Evolutionary conservation across 768 basidiomycete species (phyloP).

Genomic region (Leucocoprinus sp.): DNA sequence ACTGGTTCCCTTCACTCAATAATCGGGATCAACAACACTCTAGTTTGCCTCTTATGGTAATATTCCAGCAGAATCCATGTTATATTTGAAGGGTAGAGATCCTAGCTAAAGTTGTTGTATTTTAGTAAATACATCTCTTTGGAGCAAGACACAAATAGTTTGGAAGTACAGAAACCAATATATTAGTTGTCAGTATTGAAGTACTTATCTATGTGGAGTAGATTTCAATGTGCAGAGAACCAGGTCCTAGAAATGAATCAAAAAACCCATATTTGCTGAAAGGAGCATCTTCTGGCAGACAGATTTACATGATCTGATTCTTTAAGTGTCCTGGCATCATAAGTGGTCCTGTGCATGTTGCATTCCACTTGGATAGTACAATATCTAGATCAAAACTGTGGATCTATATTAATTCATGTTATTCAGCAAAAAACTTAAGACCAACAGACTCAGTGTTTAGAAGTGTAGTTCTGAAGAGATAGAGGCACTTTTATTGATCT

Average conservation of each 20-base stretch:
- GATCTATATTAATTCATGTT: too few species aligned
- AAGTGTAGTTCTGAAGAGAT: not conserved
- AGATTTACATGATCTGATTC: not conserved
- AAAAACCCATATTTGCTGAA: constrained; percentile 8
- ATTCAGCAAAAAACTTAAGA: too few species aligned
- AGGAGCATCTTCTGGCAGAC: not conserved
- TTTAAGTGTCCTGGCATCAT: not conserved
- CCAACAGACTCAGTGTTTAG: constrained; percentile 5
- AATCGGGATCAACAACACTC: constrained; percentile 30
- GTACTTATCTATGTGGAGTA: not conserved
- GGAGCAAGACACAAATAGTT: not conserved
- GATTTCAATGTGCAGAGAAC: constrained; percentile 1
- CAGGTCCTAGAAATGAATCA: not conserved
- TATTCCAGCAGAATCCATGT: constrained; percentile 25
- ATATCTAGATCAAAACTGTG: constrained; percentile 1
- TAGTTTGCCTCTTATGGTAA: constrained; percentile 17
- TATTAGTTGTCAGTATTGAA: not conserved
- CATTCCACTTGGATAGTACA: constrained; percentile 4
- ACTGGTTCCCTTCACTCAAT: constrained; percentile 25
- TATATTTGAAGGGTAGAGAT: constrained; percentile 12
- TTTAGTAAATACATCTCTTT: too few species aligned
- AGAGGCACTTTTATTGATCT: constrained; percentile 12
- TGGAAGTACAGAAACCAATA: not conserved
- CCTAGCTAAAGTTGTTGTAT: not conserved
- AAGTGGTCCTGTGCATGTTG: not conserved